phyloP scores from a whole-genome alignment of 257 asterid genomes.

The Orobanche coerulescens region DNA sequence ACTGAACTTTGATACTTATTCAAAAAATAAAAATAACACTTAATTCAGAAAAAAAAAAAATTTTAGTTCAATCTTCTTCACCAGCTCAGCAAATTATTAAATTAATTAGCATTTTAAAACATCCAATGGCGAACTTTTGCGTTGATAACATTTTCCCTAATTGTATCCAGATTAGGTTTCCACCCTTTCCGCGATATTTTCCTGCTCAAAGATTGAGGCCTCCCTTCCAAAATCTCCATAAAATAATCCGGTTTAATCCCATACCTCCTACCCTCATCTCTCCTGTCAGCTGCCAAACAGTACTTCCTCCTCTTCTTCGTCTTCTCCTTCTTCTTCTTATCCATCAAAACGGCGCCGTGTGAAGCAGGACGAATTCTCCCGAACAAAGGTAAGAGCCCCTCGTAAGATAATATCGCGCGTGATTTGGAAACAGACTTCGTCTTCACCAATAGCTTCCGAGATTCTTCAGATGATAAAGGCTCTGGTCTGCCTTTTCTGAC shows the following conservation, averaged over 20 bases:
- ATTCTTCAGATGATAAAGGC: constrained; percentile 42
- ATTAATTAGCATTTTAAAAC: no score
- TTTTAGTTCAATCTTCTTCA: no score
- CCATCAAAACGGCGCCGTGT: constrained; percentile 20
- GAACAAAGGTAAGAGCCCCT: constrained; percentile 52
- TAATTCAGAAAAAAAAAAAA: no score
- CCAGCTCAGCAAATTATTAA: no score
- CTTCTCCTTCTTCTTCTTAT: constrained; percentile 12
- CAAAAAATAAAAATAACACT: no score
- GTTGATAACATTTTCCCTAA: constrained; percentile 48
- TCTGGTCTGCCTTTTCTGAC: constrained; percentile 46
- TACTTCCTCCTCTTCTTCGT: constrained; percentile 12
- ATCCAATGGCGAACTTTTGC: constrained; percentile 52
- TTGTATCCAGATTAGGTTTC: constrained; percentile 88
- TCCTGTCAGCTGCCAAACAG: neutral
- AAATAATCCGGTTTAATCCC: constrained; percentile 26
- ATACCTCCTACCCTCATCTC: no score
- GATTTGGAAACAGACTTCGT: constrained; percentile 35
- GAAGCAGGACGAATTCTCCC: constrained; percentile 41
- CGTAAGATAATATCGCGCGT: constrained; percentile 33
- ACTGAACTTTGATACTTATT: no score
- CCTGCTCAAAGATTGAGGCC: constrained; percentile 60
- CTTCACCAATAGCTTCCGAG: constrained; percentile 30
- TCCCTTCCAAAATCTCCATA: constrained; percentile 49
- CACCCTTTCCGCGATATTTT: constrained; percentile 80